Conservation (phyloP, 2,329 filamentous ascomycete species). For the Aureobasidium sp. region DNA sequence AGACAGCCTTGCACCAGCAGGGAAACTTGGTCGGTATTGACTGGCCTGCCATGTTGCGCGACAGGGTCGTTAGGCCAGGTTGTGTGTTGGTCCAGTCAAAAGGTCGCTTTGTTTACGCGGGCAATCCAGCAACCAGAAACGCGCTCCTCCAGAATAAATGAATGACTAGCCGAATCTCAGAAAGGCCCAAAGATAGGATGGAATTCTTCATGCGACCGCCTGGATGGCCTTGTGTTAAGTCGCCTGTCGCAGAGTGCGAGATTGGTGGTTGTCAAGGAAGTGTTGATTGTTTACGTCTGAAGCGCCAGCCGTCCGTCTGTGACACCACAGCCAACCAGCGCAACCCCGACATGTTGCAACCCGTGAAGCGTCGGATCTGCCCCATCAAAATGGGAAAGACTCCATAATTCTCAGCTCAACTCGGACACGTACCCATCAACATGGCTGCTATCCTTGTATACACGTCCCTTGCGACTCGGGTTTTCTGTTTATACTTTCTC, state of each 20-base stretch:
- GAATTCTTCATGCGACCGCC: neutral
- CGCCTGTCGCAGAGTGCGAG: neutral
- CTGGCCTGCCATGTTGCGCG: constrained; percentile 15
- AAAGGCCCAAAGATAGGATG: neutral
- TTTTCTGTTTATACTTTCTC: neutral
- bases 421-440: neutral
- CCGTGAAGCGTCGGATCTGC: neutral
- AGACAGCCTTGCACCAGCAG: constrained; percentile 33
- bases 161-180: neutral
- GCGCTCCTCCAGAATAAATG: neutral
- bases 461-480: neutral
- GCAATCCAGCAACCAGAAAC: neutral
- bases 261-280: neutral
- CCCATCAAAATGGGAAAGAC: neutral
- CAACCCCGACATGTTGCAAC: neutral
- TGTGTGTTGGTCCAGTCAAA: neutral
- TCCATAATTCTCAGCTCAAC: neutral
- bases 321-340: neutral
- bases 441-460: neutral
- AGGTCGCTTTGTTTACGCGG: neutral
- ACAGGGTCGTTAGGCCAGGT: neutral
- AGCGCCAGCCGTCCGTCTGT: neutral
- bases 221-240: neutral
- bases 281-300: constrained; percentile 2
- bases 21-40: constrained; percentile 27